Base-by-base conservation (phyloP, 108 stramenopile genomes). In the Seminavis robusta region DNA sequence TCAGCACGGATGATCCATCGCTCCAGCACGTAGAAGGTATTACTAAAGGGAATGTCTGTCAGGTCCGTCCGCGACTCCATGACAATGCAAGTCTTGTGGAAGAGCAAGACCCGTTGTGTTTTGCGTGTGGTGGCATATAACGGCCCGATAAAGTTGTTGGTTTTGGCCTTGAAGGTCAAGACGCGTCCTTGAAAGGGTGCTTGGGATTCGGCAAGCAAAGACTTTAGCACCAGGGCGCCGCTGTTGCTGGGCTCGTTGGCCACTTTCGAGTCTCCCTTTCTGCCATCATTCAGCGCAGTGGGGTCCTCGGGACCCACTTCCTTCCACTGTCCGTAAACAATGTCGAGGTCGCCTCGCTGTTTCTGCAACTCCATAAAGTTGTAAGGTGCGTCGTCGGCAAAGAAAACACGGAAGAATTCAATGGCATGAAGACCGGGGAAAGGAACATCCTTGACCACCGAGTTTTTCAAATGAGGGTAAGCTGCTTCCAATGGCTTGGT, bases 341-440 rank as follows among this genome's bases (percentile, higher is more conserved):
- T 74, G 53, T 92, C 74, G 15, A 83, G 68, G 54, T 92, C 90
- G 9, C 81, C 76, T 25, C 81, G 56, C 32, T 76, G 68, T 23
- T 55, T 61, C 48, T 92, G 90, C 62, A 88, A 88, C 26, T 87
- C 86, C 38, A 19, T 63, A 67, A 83, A 86, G 24, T 63, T 75
- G 51, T 81, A 88, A 0, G 90, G 90, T 16, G 90, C 90, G 40
- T 83, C 61, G 29, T 92, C 84, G 20, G 79, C 71, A 38, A 84
- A 87, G 44, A 92, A 92, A 0, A 92, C 84, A 52, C 74, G 56
- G 48, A 92, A 92, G 50, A 92, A 84, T 28, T 86, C 76, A 1
- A 47, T 48, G 0, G 77, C 77, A 50, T 84, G 65, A 8, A 92
- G 66, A 10, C 80, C 83, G 0, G 52, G 57, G 28, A 92, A 77